Conservation (phyloP, 164 flowering plant genomes). For the Vitis labrusca region DNA sequence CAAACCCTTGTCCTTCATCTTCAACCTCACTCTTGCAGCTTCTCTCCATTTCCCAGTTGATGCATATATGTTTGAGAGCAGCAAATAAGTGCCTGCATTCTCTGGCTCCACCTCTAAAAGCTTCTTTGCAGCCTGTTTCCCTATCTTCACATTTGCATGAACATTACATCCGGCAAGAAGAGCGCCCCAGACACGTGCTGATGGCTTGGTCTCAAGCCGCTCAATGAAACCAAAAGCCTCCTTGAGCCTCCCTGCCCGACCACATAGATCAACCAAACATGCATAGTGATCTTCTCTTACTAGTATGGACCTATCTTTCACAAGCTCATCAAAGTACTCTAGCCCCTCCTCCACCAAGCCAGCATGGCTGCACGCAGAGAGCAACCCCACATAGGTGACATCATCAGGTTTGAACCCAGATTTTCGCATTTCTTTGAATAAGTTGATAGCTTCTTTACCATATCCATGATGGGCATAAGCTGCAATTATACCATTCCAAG, state of each 20-base stretch:
- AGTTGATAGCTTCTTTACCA: constrained; percentile 32
- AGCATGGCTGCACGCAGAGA: constrained; percentile 42
- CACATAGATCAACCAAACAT: constrained; percentile 34
- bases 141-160: constrained; percentile 22
- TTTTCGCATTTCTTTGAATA: constrained; percentile 28
- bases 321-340: constrained; percentile 25
- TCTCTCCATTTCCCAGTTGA: constrained; percentile 37
- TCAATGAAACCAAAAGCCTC: constrained; percentile 25
- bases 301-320: constrained; percentile 21
- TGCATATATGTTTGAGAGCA: constrained; percentile 32
- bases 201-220: constrained; percentile 17
- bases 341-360: constrained; percentile 41
- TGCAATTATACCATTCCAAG: constrained; percentile 41
- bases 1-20: constrained; percentile 35
- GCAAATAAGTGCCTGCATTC: constrained; percentile 23
- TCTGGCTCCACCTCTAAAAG: constrained; percentile 28
- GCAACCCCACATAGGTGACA: constrained; percentile 33
- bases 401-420: constrained; percentile 26
- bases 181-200: constrained; percentile 32
- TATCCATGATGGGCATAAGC: constrained; percentile 44
- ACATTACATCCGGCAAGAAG: constrained; percentile 37
- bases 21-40: constrained; percentile 27
- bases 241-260: constrained; percentile 30
- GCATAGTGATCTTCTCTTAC: constrained; percentile 34
- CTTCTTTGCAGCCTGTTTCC: constrained; percentile 28